Conservation (phyloP, 1,139 yeast genomes). For the Scheffersomyces lignicola region DNA sequence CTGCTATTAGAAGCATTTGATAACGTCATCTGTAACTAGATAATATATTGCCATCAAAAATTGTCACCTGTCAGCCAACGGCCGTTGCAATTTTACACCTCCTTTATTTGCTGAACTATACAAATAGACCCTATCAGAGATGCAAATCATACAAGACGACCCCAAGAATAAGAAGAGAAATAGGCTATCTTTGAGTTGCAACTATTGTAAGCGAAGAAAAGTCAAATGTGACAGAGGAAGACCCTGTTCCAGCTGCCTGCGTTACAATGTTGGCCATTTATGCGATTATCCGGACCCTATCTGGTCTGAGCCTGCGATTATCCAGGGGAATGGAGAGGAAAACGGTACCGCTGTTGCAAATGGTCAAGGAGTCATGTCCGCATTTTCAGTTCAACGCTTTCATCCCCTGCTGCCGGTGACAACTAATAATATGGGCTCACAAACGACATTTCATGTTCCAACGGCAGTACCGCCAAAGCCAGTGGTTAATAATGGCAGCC, state of each 20-base stretch:
- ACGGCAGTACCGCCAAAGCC: not conserved
- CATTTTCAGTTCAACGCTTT: conserved; percentile 15
- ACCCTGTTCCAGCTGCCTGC: conserved; percentile 35
- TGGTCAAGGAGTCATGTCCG: conserved; percentile 9
- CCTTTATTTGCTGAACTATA: no score
- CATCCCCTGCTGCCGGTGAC: conserved; percentile 3
- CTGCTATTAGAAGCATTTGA: no score
- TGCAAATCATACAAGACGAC: conserved; percentile 1
- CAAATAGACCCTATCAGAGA: no score
- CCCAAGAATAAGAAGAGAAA: conserved; percentile 20
- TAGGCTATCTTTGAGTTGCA: conserved; percentile 34
- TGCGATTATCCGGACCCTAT: conserved; percentile 32
- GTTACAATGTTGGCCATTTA: conserved; percentile 20
- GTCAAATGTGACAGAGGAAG: conserved; percentile 34
- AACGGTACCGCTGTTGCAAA: not conserved
- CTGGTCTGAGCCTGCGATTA: conserved; percentile 12
- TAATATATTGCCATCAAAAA: no score
- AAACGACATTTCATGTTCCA: conserved; percentile 3
- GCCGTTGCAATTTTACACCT: no score
- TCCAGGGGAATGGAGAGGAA: conserved; percentile 1
- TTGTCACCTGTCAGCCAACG: no score
- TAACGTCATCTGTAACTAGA: no score
- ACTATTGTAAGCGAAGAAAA: conserved; percentile 41
- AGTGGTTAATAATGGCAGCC: not conserved
- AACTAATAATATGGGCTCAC: conserved; percentile 1